Percentiles rank a stretch among this genome's conserved stretches.
phyloP scores from a whole-genome alignment of 2,329 filamentous ascomycete genomes.

The Aspergillus sp. region DNA sequence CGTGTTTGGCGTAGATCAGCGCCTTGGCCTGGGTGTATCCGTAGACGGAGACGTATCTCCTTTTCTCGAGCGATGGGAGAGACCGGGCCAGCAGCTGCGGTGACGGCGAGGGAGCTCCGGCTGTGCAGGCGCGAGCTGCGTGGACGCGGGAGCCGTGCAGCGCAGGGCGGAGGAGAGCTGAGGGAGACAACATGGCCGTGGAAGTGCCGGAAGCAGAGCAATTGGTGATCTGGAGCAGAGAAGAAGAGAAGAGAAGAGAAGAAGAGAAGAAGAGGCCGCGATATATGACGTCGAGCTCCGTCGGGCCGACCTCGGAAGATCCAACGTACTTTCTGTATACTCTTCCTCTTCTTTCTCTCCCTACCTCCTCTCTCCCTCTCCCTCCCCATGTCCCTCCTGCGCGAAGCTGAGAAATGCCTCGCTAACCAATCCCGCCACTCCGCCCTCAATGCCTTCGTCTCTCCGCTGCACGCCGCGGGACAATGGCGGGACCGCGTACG shows the following conservation, averaged over 20 bases:
- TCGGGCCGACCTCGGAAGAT: too few species aligned
- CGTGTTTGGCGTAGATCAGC: conserved; percentile 40
- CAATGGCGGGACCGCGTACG: conserved; percentile 28
- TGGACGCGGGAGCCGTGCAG: too few species aligned
- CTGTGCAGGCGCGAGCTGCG: too few species aligned
- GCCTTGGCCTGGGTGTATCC: conserved; percentile 43
- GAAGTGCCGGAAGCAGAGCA: conserved; percentile 1
- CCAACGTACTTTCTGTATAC: too few species aligned
- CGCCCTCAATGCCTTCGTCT: conserved; percentile 34
- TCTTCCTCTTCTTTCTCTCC: background rate
- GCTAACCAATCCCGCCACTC: conserved; percentile 29
- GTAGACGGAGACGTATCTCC: conserved; percentile 37
- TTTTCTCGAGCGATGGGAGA: conserved; percentile 10
- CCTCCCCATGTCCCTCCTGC: conserved; percentile 34
- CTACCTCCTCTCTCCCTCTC: background rate
- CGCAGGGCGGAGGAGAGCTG: background rate
- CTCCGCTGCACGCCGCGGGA: conserved; percentile 23
- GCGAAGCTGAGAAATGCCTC: conserved; percentile 35
- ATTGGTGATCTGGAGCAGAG: too few species aligned
- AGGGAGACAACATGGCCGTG: conserved; percentile 14
- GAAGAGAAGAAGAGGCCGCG: too few species aligned
- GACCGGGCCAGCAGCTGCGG: too few species aligned
- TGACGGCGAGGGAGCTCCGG: too few species aligned
- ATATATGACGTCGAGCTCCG: too few species aligned
- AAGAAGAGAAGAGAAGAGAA: too few species aligned